Evolutionary conservation across 768 basidiomycete species (phyloP).

Genomic region (Chalciporus piperatus): DNA sequence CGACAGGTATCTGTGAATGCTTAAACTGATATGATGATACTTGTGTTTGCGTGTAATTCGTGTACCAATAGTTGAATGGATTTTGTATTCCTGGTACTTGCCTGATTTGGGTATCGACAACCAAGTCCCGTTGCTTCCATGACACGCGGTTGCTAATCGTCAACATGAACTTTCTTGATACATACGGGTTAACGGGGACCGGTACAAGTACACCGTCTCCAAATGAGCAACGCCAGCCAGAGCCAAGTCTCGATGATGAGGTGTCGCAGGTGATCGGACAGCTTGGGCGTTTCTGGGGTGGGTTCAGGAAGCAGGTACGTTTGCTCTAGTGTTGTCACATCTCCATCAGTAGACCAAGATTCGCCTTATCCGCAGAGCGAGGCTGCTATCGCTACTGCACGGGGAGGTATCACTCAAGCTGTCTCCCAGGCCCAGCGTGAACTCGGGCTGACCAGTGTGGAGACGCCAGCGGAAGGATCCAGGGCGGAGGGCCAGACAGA

Average conservation of each 20-base stretch:
- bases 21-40: conserved; percentile 3
- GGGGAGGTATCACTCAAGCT: conserved; percentile 68
- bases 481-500: conserved; percentile 4
- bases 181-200: conserved; percentile 51
- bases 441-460: conserved; percentile 48
- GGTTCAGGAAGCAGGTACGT: conserved; percentile 82
- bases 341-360: neutral
- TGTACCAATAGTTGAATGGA: conserved; percentile 17
- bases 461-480: conserved; percentile 19
- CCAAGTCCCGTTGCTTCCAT: neutral
- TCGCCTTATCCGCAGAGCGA: conserved; percentile 52
- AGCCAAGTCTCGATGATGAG: conserved; percentile 75
- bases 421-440: conserved; percentile 81
- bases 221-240: conserved; percentile 37
- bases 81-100: neutral
- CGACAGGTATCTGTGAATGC: conserved; percentile 30
- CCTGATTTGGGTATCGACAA: conserved; percentile 13
- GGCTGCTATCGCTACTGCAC: conserved; percentile 61
- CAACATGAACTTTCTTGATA: conserved; percentile 73
- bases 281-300: conserved; percentile 85
- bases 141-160: neutral
- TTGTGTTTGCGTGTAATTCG: neutral
- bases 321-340: neutral
- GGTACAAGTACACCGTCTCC: conserved; percentile 47
- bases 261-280: conserved; percentile 88